Evolutionary conservation across 2,329 filamentous ascomycete genomes (phyloP).

Genomic region (Hypoxylon sp.): DNA sequence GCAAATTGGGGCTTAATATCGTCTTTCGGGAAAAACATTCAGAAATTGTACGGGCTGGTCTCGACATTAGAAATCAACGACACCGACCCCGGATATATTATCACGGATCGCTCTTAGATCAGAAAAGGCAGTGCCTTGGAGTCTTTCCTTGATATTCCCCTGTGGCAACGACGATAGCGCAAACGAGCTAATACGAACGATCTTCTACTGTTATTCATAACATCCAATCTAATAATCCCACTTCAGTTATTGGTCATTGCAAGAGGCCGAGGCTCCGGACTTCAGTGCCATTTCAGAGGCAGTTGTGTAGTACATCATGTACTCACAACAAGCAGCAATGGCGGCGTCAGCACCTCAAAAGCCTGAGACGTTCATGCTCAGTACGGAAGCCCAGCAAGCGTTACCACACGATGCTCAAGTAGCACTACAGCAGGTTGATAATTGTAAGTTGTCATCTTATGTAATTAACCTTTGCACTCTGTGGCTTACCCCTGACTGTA

Average conservation of each 20-base stretch:
- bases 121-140: conserved; percentile 50
- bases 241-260: conserved; percentile 19
- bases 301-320: conserved; percentile 69
- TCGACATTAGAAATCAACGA: conserved; percentile 54
- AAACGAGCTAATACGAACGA: conserved; percentile 43
- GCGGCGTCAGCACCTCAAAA: conserved; percentile 85
- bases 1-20: conserved; percentile 58
- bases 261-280: conserved; percentile 26
- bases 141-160: conserved; percentile 31
- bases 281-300: conserved; percentile 37
- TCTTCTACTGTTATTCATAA: conserved; percentile 42
- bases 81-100: conserved; percentile 29
- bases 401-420: conserved; percentile 97
- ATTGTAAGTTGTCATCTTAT: conserved; percentile 73
- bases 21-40: conserved; percentile 37
- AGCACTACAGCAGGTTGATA: conserved; percentile 97
- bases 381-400: conserved; percentile 95
- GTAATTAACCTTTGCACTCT: conserved; percentile 12
- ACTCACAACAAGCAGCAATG: conserved; percentile 88
- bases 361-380: conserved; percentile 98
- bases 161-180: conserved; percentile 37
- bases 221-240: conserved; percentile 27
- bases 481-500: conserved; percentile 58
- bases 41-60: conserved; percentile 61
- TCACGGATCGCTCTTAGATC: conserved; percentile 38